Percentiles rank a stretch among this genome's conserved stretches.
These are phyloP conservation scores for Diaporthe capsici DNA, from an alignment of 2,329 filamentous ascomycete species.

Conservation along the genomic window DNA sequence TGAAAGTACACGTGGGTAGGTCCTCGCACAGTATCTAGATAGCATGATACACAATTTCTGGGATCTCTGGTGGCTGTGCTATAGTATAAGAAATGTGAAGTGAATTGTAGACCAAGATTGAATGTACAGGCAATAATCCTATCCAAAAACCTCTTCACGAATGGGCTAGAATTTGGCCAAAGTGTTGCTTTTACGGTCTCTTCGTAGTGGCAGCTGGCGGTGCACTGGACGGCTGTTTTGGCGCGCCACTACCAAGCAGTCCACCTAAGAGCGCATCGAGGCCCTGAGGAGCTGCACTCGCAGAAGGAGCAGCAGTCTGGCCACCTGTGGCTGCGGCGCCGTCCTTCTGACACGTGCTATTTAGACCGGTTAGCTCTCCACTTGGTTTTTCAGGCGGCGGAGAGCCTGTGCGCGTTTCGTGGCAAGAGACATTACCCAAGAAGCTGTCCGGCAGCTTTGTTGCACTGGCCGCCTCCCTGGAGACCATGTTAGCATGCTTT, in stretches of 20 bases:
- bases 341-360: neutral
- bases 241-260: neutral
- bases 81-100: neutral
- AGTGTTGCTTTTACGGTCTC: neutral
- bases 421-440: neutral
- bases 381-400: neutral
- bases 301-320: neutral
- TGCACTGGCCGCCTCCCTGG: neutral
- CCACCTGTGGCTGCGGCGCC: neutral
- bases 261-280: conserved; percentile 3
- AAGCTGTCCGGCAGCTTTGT: conserved; percentile 5
- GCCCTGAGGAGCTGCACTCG: neutral
- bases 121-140: too few relatives aligned
- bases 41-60: neutral
- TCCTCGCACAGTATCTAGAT: too few relatives aligned
- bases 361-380: neutral
- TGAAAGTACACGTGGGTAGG: neutral
- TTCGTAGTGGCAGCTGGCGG: conserved; percentile 2
- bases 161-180: too few relatives aligned
- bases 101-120: neutral
- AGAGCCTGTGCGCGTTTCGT: neutral
- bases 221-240: neutral
- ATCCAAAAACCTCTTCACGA: neutral
- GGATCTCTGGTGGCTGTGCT: neutral
- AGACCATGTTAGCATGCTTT: neutral